Conservation (phyloP, 371 early-diverging fungal genomes). For the Mucor sp. region DNA sequence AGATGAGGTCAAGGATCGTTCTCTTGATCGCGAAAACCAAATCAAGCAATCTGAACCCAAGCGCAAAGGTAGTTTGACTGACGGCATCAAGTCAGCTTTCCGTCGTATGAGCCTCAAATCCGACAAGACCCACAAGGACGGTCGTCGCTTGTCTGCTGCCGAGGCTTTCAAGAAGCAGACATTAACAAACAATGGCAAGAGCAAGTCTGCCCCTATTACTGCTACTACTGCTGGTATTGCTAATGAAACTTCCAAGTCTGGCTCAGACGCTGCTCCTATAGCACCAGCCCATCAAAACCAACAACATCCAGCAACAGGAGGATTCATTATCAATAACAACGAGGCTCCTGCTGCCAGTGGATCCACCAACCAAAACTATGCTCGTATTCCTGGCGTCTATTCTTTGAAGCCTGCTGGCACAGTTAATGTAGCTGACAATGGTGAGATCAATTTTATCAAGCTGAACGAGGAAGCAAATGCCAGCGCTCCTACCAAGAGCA, state of each 20-base stretch:
- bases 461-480: not conserved
- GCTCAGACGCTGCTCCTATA: not conserved
- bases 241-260: not conserved
- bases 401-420: slow-evolving; percentile 3
- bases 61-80: not conserved
- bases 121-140: not conserved
- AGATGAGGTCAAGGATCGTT: slow-evolving; percentile 12
- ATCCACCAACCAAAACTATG: not conserved
- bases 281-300: not conserved
- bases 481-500: not conserved
- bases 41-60: not conserved
- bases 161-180: slow-evolving; percentile 12
- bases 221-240: not conserved
- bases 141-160: slow-evolving; percentile 13
- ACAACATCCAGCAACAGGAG: not conserved
- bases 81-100: not conserved
- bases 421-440: not conserved
- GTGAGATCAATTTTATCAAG: not conserved
- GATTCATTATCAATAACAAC: not conserved
- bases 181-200: not conserved
- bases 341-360: not conserved
- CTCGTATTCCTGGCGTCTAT: not conserved
- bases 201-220: not conserved
- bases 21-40: not conserved
- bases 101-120: slow-evolving; percentile 3